Conservation (phyloP, 1,284 basidiomycete genomes). For the Cutaneotrichosporon sp. region DNA sequence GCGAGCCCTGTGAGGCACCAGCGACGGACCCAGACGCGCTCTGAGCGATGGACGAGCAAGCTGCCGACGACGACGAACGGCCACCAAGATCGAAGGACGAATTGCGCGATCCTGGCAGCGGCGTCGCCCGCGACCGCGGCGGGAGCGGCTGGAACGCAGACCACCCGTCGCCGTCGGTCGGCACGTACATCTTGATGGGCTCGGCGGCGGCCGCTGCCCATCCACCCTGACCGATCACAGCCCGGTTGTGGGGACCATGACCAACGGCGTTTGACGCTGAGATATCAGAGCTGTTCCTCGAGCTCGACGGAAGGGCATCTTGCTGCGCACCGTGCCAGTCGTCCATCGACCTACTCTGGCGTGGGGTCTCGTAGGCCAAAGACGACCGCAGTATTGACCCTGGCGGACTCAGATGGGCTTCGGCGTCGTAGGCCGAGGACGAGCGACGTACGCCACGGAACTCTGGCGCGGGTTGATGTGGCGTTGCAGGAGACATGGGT, state of each 20-base stretch:
- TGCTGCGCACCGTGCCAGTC: neutral
- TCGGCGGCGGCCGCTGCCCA: slow-evolving; percentile 45
- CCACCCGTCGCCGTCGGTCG: slow-evolving; percentile 41
- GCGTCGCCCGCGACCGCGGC: slow-evolving; percentile 41
- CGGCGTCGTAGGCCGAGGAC: neutral
- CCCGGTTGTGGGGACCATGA: slow-evolving; percentile 2
- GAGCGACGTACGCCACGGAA: neutral
- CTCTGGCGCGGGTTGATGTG: neutral
- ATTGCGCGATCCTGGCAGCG: slow-evolving; percentile 31
- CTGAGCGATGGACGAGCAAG: slow-evolving; percentile 4
- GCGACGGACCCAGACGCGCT: neutral
- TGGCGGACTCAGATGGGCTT: slow-evolving; percentile 1
- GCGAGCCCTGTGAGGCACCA: neutral
- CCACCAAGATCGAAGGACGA: neutral
- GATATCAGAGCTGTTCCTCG: slow-evolving; percentile 23
- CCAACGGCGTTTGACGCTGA: slow-evolving; percentile 15
- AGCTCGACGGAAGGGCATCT: neutral
- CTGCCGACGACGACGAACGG: slow-evolving; percentile 7
- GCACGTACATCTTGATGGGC: slow-evolving; percentile 47
- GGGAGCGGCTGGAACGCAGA: slow-evolving; percentile 38
- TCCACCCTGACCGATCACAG: slow-evolving; percentile 45
- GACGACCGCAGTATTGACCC: neutral
- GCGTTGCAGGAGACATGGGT: neutral
- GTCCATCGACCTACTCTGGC: neutral
- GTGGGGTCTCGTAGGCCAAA: neutral